Evolutionary conservation across 768 basidiomycete genomes (phyloP).

Genomic region (Trametes sanguinea): DNA sequence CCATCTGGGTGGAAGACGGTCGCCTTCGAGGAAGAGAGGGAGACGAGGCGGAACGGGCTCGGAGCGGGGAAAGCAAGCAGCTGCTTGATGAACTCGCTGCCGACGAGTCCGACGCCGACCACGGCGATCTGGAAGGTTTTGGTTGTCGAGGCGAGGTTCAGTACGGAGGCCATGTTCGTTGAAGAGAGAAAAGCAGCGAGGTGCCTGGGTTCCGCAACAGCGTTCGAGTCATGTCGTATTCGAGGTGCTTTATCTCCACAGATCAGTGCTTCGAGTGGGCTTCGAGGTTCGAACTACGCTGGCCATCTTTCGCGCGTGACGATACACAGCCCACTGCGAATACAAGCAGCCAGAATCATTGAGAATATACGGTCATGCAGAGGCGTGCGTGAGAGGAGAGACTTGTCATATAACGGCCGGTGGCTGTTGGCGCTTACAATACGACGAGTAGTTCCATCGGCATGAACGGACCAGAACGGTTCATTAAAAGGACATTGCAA

Average conservation of each 20-base stretch:
- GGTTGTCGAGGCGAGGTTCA: constrained; percentile 19
- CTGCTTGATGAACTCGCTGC: constrained; percentile 83
- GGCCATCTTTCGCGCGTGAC: neutral
- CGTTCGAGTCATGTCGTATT: constrained; percentile 13
- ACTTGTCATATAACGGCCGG: no score
- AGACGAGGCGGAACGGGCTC: constrained; percentile 61
- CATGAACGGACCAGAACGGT: no score
- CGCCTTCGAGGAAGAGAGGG: constrained; percentile 67
- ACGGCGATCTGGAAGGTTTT: constrained; percentile 61
- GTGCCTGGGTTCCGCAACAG: neutral
- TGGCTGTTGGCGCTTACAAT: no score
- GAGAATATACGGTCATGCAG: no score
- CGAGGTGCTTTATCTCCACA: neutral
- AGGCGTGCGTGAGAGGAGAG: no score
- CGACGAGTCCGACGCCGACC: constrained; percentile 92
- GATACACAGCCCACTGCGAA: neutral
- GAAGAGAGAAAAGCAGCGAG: neutral
- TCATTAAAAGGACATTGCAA: no score
- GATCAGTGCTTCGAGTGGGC: neutral
- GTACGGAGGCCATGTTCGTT: constrained; percentile 10
- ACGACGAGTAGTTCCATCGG: no score
- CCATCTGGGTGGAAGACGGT: constrained; percentile 55
- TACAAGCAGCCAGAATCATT: neutral
- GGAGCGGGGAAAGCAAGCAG: constrained; percentile 65
- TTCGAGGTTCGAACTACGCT: no score